phyloP scores from a whole-genome alignment of 495 filamentous ascomycete species.

The Penicillium argentinense region DNA sequence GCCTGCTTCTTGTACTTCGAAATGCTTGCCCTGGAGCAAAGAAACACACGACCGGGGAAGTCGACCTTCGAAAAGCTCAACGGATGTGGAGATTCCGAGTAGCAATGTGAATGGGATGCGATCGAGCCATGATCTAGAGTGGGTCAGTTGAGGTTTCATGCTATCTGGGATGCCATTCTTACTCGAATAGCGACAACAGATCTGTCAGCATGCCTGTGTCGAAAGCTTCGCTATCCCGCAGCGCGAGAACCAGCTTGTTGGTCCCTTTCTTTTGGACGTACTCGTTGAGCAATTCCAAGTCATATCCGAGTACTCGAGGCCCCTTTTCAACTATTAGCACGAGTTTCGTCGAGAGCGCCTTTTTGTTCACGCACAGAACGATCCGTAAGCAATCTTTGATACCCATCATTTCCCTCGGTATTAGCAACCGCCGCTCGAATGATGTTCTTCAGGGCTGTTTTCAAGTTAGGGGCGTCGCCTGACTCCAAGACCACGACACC shows the following conservation, averaged over 20 bases:
- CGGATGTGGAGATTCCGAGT: constrained; percentile 87
- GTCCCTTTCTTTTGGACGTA: constrained; percentile 56
- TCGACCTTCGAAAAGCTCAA: constrained; percentile 83
- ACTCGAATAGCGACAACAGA: constrained; percentile 76
- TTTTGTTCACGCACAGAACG: constrained; percentile 50
- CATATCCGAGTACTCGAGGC: constrained; percentile 81
- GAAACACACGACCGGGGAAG: constrained; percentile 73
- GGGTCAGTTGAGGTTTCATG: constrained; percentile 14
- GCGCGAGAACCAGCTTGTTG: constrained; percentile 68
- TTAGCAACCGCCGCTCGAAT: constrained; percentile 69
- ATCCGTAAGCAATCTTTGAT: constrained; percentile 46
- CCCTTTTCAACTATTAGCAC: constrained; percentile 43
- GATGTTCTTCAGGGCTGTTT: constrained; percentile 77
- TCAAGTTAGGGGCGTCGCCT: constrained; percentile 77
- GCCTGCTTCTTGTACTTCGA: constrained; percentile 76
- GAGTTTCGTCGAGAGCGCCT: no score
- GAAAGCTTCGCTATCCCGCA: constrained; percentile 93
- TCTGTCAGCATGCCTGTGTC: constrained; percentile 77
- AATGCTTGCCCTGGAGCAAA: constrained; percentile 71
- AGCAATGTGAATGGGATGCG: constrained; percentile 88
- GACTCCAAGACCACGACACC: constrained; percentile 71
- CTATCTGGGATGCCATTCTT: constrained; percentile 15
- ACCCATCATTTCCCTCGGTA: constrained; percentile 47
- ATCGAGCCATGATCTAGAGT: constrained; percentile 74
- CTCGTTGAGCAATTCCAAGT: constrained; percentile 76